Conservation (phyloP, 331 rosid species). For the Cydonia oblonga region DNA sequence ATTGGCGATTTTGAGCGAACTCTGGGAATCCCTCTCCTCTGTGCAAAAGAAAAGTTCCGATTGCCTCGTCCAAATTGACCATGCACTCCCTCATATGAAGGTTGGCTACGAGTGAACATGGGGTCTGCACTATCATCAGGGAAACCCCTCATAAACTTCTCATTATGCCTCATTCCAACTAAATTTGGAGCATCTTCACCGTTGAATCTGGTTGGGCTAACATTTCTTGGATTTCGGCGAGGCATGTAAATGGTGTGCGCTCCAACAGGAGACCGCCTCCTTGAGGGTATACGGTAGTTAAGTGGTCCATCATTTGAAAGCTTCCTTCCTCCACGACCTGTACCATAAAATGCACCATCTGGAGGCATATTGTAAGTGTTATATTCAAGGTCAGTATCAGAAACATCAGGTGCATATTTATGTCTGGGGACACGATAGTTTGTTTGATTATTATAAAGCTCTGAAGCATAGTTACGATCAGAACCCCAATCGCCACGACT, state of each 20-base stretch:
- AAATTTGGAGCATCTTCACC: constrained; percentile 46
- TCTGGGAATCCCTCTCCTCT: constrained; percentile 43
- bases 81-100: constrained; percentile 38
- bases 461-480: constrained; percentile 47
- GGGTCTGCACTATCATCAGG: constrained; percentile 42
- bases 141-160: constrained; percentile 50
- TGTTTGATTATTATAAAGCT: constrained; percentile 46
- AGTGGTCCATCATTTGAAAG: constrained; percentile 41
- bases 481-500: constrained; percentile 51
- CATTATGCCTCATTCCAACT: constrained; percentile 47
- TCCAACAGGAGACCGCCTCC: constrained; percentile 67
- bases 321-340: constrained; percentile 62
- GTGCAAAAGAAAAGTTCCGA: constrained; percentile 55
- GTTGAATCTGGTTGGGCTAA: constrained; percentile 52
- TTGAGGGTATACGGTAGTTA: constrained; percentile 39
- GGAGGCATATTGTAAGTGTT: constrained; percentile 31
- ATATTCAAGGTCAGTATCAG: constrained; percentile 49
- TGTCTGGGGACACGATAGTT: constrained; percentile 55
- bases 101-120: constrained; percentile 41
- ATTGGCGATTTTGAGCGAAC: constrained; percentile 66
- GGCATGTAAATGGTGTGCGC: constrained; percentile 45
- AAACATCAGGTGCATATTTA: constrained; percentile 43
- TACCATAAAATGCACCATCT: constrained; percentile 42
- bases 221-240: constrained; percentile 45
- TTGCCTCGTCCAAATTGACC: constrained; percentile 55